Conservation (phyloP, 495 filamentous ascomycete genomes). For the Hypoxylon subgilvum region DNA sequence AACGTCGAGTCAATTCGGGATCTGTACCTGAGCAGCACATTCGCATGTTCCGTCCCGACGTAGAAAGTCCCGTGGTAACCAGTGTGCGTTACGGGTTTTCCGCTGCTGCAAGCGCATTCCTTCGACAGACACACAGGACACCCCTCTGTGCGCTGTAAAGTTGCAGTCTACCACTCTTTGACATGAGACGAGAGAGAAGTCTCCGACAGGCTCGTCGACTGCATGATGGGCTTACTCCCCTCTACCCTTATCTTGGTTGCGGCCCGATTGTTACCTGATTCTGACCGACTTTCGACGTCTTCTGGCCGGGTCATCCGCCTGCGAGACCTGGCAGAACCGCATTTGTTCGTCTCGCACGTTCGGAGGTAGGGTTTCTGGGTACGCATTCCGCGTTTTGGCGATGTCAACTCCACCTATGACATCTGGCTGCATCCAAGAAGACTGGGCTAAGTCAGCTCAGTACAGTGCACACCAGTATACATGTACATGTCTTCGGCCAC, state of each 20-base stretch:
- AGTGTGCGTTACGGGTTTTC: constrained; percentile 11
- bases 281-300: constrained; percentile 17
- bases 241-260: constrained; percentile 24
- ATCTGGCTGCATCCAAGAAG: not conserved
- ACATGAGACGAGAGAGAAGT: constrained; percentile 4
- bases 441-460: constrained; percentile 7
- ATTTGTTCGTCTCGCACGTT: constrained; percentile 6
- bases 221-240: constrained; percentile 13
- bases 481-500: constrained; percentile 1
- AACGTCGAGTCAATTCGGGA: constrained; percentile 21
- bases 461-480: constrained; percentile 10
- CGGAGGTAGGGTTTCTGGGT: constrained; percentile 15
- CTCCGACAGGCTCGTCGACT: constrained; percentile 2
- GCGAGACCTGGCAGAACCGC: constrained; percentile 8
- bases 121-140: constrained; percentile 1
- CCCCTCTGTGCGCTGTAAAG: constrained; percentile 9
- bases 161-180: not conserved
- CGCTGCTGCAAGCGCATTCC: constrained; percentile 19
- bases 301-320: constrained; percentile 14
- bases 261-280: constrained; percentile 34
- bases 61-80: constrained; percentile 23
- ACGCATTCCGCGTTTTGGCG: constrained; percentile 5
- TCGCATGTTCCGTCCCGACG: constrained; percentile 25
- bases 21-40: constrained; percentile 10
- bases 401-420: constrained; percentile 13